Evolutionary conservation across 2,329 filamentous ascomycete species (phyloP), one percentile per base, ranked within the genome.

Genomic region (Apiospora koreana): DNA sequence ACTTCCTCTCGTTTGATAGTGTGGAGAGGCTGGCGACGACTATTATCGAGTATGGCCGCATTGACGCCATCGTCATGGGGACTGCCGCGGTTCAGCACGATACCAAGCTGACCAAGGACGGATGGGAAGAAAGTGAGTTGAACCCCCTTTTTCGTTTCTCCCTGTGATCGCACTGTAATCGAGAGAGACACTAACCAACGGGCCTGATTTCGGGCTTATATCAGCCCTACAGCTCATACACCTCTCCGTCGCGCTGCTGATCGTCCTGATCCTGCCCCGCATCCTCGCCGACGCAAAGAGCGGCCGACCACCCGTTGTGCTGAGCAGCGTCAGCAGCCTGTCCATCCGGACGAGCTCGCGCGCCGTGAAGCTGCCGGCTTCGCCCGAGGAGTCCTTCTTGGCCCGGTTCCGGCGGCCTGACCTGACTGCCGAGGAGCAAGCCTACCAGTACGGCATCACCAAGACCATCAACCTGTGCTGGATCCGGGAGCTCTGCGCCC

Each of bases 301-400:
- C 8, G 28, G 28, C 16, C 8, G 8, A 18, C 54, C 31, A 4
- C 54, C 54, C 18, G 54, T 62, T 7, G 54, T 62, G 31, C 21
- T 62, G 18, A 62, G 54, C 54, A 62, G 31, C 54, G 18, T 62
- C 54, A 38, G 54, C 54, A 62, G 54, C 54, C 54, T 62, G 54
- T 35, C 54, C 8, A 38, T 62, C 21, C 54, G 54, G 18, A 12
- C 54, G 8, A 38, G 2, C 9, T 2, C 31, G 3, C 9, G 8
- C 10, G 54, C 31, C 31, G 18, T 62, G 10, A 62, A 38, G 54
- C 54, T 62, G 54, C 54, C 54, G 18, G 28, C 54, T 8, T n/a
- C 54, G 54, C 31, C 28, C 31, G 31, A 10, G 31, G 54, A 62
- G 54, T 38, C 54, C 28, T 62, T n/a, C 18, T 18, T 62, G 18